Evolutionary conservation across 2,329 filamentous ascomycete species (phyloP).

Genomic region (Beauveria asiatica): DNA sequence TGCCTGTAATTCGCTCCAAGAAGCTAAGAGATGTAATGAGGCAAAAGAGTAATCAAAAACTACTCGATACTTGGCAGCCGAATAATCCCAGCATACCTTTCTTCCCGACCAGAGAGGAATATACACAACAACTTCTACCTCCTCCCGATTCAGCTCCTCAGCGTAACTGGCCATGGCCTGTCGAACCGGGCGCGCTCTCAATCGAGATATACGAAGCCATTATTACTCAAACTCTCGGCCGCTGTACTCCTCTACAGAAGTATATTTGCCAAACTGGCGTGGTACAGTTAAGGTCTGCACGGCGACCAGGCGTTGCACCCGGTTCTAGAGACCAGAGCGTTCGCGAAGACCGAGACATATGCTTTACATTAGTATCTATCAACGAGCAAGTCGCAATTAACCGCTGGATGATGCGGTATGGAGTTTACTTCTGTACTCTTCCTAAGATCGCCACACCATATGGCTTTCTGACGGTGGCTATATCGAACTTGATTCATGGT

Average conservation of each 20-base stretch:
- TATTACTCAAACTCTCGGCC: background rate
- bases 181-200: background rate
- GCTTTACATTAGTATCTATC: background rate
- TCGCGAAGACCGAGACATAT: background rate
- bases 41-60: no score
- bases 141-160: no score
- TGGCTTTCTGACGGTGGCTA: background rate
- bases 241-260: background rate
- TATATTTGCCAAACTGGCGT: background rate
- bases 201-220: background rate
- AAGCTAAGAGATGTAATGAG: no score
- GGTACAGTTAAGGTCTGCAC: background rate
- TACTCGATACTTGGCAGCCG: background rate
- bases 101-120: background rate
- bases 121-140: no score
- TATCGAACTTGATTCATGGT: background rate
- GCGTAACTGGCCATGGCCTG: background rate
- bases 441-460: background rate
- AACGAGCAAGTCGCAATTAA: background rate
- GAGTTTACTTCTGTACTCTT: accelerated
- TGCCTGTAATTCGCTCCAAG: no score
- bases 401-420: background rate
- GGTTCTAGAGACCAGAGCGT: background rate
- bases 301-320: background rate
- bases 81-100: background rate